Base-by-base conservation (phyloP, 371 early-diverging fungal genomes). In the Mortierella sp. region DNA sequence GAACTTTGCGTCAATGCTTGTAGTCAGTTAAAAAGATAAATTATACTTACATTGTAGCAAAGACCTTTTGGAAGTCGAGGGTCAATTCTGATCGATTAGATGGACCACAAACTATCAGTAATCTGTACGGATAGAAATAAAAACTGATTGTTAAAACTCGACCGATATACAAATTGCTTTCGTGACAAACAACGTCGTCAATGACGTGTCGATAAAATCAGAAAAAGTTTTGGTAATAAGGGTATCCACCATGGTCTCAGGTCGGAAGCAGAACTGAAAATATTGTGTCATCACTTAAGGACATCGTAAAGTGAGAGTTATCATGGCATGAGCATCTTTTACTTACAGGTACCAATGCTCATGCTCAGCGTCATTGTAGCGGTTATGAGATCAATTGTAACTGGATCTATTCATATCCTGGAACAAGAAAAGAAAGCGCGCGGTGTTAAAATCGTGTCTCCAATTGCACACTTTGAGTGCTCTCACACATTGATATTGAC, bases 181-280 rank as follows among this genome's bases (percentile, higher is more conserved):
- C 22, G 55, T 15, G 28, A 22, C 10, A 55, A 28, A 47, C 15
- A 22, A 16, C 21, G 33, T 58, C 32, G 21, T 24, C 32, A 4
- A 24, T 13, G 41, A 47, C 24, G 53, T 32, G 64, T 71, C 71
- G 45, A 63, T 50, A 36, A 45, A 68, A 64, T 74, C 74, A 74
- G 75, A 80, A 80, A 55, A 73, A 47, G n/a, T 40, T 74, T 80
- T 80, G 71, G 75, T 71, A 71, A 65, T 69, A 67, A 61, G 72
- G 69, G 58, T 81, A 75, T 81, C 81, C 76, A 67, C 81, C 81
- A 81, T 40, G 81, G 72, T 72, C 72, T 81, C 72, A 70, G 69
- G 81, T 81, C 81, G 76, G 81, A 81, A 81, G 81, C 81, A 81
- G 81, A 81, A 81, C 81, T 81, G 81, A 81, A 81, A 72, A 67